Evolutionary conservation across 768 basidiomycete species (phyloP).

Genomic region (Tulasnella calospora): DNA sequence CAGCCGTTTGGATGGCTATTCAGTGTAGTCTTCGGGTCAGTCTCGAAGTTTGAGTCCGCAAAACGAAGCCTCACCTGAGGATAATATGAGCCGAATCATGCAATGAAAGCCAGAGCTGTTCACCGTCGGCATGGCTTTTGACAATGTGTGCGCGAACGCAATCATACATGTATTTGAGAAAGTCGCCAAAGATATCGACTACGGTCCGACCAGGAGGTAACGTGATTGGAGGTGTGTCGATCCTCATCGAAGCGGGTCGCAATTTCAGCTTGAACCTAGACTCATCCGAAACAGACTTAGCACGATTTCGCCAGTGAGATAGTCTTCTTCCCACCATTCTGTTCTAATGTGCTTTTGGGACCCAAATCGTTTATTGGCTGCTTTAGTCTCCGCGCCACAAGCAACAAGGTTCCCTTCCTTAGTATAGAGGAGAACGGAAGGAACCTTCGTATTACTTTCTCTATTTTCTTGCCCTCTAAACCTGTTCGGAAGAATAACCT

Average conservation of each 20-base stretch:
- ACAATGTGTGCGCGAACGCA: not conserved
- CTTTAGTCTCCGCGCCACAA: not conserved
- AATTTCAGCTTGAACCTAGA: conserved; percentile 1
- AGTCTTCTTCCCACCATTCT: not conserved
- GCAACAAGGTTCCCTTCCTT: not conserved
- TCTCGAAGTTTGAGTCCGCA: not conserved
- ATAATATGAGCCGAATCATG: not conserved
- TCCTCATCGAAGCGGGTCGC: not conserved
- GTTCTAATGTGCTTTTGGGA: not conserved
- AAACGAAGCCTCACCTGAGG: not conserved
- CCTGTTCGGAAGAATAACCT: not conserved
- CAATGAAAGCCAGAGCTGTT: not conserved
- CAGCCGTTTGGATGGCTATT: conserved; percentile 42
- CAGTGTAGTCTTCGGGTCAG: too few species aligned
- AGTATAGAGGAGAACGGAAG: not conserved
- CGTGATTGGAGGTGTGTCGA: not conserved
- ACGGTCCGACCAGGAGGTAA: not conserved
- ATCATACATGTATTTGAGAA: not conserved
- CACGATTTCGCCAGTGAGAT: not conserved
- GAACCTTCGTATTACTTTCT: not conserved
- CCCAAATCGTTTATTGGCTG: not conserved
- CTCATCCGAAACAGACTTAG: not conserved
- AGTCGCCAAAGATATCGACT: conserved; percentile 9
- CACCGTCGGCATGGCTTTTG: not conserved
- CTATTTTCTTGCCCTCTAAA: conserved; percentile 4